Percentiles rank a stretch among this genome's conserved stretches.
These are phyloP conservation scores for Bullera alba DNA, from an alignment of 768 basidiomycete genomes.

Conservation along the genomic window DNA sequence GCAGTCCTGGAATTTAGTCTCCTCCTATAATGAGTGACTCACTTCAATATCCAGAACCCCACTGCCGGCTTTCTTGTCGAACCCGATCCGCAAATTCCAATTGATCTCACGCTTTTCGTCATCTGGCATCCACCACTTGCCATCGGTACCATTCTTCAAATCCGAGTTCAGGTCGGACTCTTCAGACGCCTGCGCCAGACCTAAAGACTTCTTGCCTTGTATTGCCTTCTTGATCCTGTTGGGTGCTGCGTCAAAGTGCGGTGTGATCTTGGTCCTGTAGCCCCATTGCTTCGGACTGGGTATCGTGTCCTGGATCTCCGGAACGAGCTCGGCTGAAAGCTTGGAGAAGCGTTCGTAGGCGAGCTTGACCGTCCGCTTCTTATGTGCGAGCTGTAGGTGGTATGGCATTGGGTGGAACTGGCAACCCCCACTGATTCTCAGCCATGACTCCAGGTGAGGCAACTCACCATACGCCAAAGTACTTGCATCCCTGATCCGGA, in stretches of 20 bases:
- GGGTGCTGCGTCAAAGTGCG: conserved; percentile 77
- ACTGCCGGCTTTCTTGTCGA: conserved; percentile 69
- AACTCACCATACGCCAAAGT: conserved; percentile 71
- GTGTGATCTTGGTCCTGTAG: conserved; percentile 95
- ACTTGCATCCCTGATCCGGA: conserved; percentile 63
- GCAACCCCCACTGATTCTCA: conserved; percentile 58
- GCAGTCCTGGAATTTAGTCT: conserved; percentile 59
- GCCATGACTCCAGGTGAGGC: neutral
- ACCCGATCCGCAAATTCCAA: conserved; percentile 77
- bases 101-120: conserved; percentile 1
- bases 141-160: neutral
- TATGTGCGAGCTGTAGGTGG: conserved; percentile 73
- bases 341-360: conserved; percentile 35
- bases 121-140: neutral
- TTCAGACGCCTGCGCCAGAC: neutral
- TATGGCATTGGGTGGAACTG: conserved; percentile 91
- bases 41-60: conserved; percentile 88
- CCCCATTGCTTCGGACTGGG: conserved; percentile 82
- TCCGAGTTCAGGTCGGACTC: neutral
- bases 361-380: conserved; percentile 48
- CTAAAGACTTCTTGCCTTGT: conserved; percentile 1
- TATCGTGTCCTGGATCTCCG: conserved; percentile 64
- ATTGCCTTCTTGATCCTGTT: conserved; percentile 41
- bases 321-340: conserved; percentile 56
- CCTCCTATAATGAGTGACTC: neutral